Base-by-base conservation (phyloP, 805 yeast genomes). In the Myxozyma geophila region DNA sequence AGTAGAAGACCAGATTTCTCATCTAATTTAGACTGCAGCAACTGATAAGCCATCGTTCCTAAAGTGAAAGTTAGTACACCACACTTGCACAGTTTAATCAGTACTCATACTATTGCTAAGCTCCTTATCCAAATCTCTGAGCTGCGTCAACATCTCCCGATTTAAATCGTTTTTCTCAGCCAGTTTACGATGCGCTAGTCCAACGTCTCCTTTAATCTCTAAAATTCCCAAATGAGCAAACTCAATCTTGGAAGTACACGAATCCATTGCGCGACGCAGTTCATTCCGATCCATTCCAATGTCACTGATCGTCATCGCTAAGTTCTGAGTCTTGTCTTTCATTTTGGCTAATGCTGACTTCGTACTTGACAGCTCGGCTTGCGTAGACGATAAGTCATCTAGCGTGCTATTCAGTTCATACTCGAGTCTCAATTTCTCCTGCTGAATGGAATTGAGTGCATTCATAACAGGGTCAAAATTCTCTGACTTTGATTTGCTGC, bases 1-100 rank as follows among this genome's bases (percentile, higher is more conserved):
- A 52, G 46, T n/a, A 64, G 48, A 10, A 60, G 44, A 7, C 65
- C 67, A 2, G 67, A 58, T 23, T 58, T 64, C 33, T 64, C 67
- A 44, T 61, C 61, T 37, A 64, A 58, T 53, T 60, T 57, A 4
- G 59, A 33, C 23, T 64, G 65, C 19, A 64, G 55, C 23, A 58
- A 17, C 39, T 60, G 40, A 48, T 52, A 64, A 6, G 66, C 58
- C 55, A 64, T 40, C 7, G 53, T 37, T 53, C 58, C 67, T 63
- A 33, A 8, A n/a, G 37, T 9, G 37, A 10, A 35, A 35, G 6
- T 7, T 39, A 19, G 44, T 44, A 43, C 40, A 35, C 2, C 23
- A 21, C 19, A 3, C n/a, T 13, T 23, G 12, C 19, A 37, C 35
- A 3, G 17, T 21, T 23, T 12, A 2, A 40, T 28, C 21, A 10